Evolutionary conservation across 129 eudicot genomes (phyloP).

Genomic region (Flaveria bidentis): DNA sequence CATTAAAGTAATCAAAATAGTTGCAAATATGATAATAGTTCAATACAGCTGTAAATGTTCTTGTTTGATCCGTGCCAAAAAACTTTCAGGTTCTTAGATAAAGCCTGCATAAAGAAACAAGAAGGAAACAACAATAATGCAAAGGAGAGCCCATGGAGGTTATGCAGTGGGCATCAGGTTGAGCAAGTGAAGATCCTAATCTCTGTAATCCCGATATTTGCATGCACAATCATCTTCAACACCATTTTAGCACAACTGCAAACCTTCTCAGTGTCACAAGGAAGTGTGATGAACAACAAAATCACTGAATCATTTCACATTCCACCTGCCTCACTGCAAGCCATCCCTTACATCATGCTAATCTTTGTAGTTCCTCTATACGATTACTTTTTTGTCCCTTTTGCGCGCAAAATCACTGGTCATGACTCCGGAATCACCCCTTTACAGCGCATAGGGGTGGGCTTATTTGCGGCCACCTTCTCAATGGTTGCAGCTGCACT

Average conservation of each 20-base stretch:
- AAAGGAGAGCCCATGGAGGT: slow-evolving; percentile 66
- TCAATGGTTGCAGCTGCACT: slow-evolving; percentile 92
- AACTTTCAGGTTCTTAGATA: slow-evolving; percentile 82
- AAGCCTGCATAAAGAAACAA: slow-evolving; percentile 68
- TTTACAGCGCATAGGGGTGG: slow-evolving; percentile 72
- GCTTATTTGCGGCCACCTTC: slow-evolving; percentile 72
- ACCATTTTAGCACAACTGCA: slow-evolving; percentile 91
- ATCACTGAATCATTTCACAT: slow-evolving; percentile 65
- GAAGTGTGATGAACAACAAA: slow-evolving; percentile 77
- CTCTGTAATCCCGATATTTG: slow-evolving; percentile 79
- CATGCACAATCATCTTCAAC: slow-evolving; percentile 88
- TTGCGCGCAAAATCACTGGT: slow-evolving; percentile 65
- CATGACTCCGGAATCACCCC: slow-evolving; percentile 80
- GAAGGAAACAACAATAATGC: slow-evolving; percentile 36
- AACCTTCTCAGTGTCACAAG: slow-evolving; percentile 98
- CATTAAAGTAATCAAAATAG: neutral
- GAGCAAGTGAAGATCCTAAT: slow-evolving; percentile 80
- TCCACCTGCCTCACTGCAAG: slow-evolving; percentile 96
- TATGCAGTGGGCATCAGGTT: slow-evolving; percentile 71
- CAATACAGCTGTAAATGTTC: neutral
- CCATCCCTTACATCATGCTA: slow-evolving; percentile 87
- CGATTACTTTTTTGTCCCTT: slow-evolving; percentile 70
- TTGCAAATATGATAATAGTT: too few species aligned
- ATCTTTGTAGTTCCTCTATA: slow-evolving; percentile 83
- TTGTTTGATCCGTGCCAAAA: neutral